These are phyloP conservation scores for Diutina neorugosa DNA, from an alignment of 1,139 yeast genomes.

Conservation along the genomic window DNA sequence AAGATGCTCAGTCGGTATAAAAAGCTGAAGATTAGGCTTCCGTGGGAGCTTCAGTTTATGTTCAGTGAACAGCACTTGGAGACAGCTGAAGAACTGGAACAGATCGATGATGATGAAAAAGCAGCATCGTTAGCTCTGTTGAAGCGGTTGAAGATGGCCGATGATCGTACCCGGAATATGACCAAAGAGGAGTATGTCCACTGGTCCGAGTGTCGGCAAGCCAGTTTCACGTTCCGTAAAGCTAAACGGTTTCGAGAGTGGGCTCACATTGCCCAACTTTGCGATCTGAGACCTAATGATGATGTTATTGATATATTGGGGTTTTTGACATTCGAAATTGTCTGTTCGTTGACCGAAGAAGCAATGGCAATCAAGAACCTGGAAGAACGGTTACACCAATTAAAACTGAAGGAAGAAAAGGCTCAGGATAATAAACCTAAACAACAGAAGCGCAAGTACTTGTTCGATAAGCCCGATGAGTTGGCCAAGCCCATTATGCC, in stretches of 20 bases:
- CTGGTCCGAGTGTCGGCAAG: slow-evolving; percentile 98
- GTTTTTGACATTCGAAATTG: slow-evolving; percentile 90
- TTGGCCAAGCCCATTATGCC: slow-evolving; percentile 74
- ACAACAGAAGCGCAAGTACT: slow-evolving; percentile 35
- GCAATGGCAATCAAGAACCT: slow-evolving; percentile 71
- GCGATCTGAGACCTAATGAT: slow-evolving; percentile 89
- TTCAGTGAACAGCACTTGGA: slow-evolving; percentile 82
- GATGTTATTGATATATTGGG: slow-evolving; percentile 95
- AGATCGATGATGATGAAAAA: slow-evolving; percentile 75
- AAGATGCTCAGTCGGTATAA: slow-evolving; percentile 59
- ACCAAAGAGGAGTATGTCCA: slow-evolving; percentile 95
- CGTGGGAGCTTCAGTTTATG: slow-evolving; percentile 95
- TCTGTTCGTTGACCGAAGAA: slow-evolving; percentile 85
- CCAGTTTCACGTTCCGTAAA: slow-evolving; percentile 89
- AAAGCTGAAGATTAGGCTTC: slow-evolving; percentile 71
- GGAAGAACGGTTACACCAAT: slow-evolving; percentile 39
- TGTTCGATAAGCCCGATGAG: slow-evolving; percentile 89
- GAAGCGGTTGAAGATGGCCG: slow-evolving; percentile 83
- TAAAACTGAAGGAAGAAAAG: slow-evolving; percentile 18
- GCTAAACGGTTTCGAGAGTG: slow-evolving; percentile 90
- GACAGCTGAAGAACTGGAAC: slow-evolving; percentile 67
- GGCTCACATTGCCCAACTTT: slow-evolving; percentile 78
- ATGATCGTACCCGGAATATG: slow-evolving; percentile 87
- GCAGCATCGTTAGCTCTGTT: slow-evolving; percentile 86
- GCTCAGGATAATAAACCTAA: neutral